Evolutionary conservation across 257 asterid genomes (phyloP).

Genomic region (Solanum bukasovii): DNA sequence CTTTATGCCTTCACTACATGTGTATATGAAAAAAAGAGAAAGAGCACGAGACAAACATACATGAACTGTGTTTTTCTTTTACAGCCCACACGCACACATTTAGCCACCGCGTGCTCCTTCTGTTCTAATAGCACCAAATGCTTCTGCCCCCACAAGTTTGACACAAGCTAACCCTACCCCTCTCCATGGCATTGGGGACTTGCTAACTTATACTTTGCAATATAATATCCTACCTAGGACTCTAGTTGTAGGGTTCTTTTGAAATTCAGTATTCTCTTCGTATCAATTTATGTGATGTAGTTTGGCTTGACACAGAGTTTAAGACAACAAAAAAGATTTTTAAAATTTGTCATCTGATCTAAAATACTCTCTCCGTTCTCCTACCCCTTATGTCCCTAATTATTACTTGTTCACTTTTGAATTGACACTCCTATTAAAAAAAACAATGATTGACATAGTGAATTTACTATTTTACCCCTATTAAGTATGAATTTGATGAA

Average conservation of each 20-base stretch:
- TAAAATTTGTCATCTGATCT: not conserved
- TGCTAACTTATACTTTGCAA: not conserved
- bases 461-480: no score
- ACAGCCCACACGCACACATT: conserved; percentile 22
- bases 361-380: not conserved
- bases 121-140: not conserved
- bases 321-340: no score
- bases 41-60: conserved; percentile 18
- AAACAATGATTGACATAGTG: not conserved
- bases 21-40: not conserved
- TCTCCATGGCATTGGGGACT: not conserved
- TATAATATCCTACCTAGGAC: not conserved
- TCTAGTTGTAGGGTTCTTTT: not conserved
- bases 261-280: not conserved
- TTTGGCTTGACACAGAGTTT: not conserved
- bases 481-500: no score
- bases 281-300: not conserved
- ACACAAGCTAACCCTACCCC: not conserved
- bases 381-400: no score
- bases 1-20: not conserved
- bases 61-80: conserved; percentile 8
- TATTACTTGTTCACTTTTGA: not conserved
- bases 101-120: conserved; percentile 15
- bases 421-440: not conserved
- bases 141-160: not conserved